Evolutionary conservation across 495 filamentous ascomycete genomes (phyloP), one percentile per base, ranked within the genome.

Genomic region (Penicillium diatomitis): DNA sequence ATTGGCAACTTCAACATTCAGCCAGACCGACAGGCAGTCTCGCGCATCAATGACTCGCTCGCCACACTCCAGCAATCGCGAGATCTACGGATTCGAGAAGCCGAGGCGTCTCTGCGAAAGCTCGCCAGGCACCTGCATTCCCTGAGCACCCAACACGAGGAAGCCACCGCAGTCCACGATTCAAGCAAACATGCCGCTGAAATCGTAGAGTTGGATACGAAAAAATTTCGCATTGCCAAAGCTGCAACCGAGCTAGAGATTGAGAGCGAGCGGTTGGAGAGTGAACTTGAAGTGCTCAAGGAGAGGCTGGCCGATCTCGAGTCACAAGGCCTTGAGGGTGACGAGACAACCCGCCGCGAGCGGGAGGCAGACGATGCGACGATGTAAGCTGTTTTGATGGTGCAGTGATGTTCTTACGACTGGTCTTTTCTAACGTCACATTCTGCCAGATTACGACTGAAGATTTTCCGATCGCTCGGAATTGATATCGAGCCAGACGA

Each of bases 151-250:
- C 84, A 90, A 55, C 81, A 92, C 66, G 70, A 73, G 31, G 85
- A 91, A 63, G 82, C 84, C 3, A 70, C 86, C 3, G 68, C 78
- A 1, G 71, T 78, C 0, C 86, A 92, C 70, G 85, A 85, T 47
- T 78, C 83, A 5, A 76, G 82, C 48, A 80, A 80, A 47, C 90
- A 96, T 65, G 87, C 89, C 27, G 78, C 75, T 45, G 78, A 87
- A 54, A 91, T 95, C 43, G 78, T 90, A 42, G 81, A 85, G 41
- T 80, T 94, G 45, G 89, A 94, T 69, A 90, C 87, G 5, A 85
- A 95, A 61, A 97, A 96, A 66, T 98, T 97, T 66, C 85, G 88
- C 46, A 79, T 87, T 48, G 92, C 92, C 5, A 98, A 98, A 67
- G 79, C 83, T 7, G 87, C 85, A 0, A 82, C 81, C 1, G 92